These are phyloP conservation scores for Trichophyton rubrum DNA, from an alignment of 2,329 filamentous ascomycete species.

Conservation along the genomic window DNA sequence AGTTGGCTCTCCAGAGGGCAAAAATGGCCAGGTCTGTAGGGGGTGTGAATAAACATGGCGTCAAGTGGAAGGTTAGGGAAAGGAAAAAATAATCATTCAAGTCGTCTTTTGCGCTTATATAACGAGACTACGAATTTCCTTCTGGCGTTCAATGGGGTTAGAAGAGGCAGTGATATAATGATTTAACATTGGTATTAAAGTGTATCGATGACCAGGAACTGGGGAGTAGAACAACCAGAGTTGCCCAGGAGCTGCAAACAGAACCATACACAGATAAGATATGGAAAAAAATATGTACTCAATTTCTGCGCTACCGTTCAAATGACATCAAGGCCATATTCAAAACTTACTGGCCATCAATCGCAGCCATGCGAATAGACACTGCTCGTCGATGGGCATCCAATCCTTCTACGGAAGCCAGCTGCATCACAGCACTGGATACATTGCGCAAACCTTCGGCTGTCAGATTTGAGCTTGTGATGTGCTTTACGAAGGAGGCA, in stretches of 20 bases:
- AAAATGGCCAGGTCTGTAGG: constrained; percentile 50
- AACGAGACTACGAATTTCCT: not conserved
- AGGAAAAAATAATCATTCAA: constrained; percentile 39
- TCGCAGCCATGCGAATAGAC: constrained; percentile 39
- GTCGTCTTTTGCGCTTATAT: not conserved
- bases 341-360: constrained; percentile 7
- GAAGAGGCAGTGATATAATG: not conserved
- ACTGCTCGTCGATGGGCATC: constrained; percentile 79
- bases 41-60: constrained; percentile 50
- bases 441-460: constrained; percentile 75
- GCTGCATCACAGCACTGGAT: constrained; percentile 79
- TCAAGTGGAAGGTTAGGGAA: constrained; percentile 53
- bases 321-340: too few relatives aligned
- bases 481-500: constrained; percentile 92
- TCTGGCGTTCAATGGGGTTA: not conserved
- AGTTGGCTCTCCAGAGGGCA: constrained; percentile 47
- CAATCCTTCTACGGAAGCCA: constrained; percentile 86
- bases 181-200: not conserved
- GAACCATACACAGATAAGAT: not conserved
- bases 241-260: not conserved
- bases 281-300: not conserved
- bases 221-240: not conserved
- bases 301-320: not conserved
- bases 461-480: constrained; percentile 85
- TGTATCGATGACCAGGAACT: not conserved